Conservation (phyloP, 2,329 filamentous ascomycete species). For the Daldinia eschscholtzii region DNA sequence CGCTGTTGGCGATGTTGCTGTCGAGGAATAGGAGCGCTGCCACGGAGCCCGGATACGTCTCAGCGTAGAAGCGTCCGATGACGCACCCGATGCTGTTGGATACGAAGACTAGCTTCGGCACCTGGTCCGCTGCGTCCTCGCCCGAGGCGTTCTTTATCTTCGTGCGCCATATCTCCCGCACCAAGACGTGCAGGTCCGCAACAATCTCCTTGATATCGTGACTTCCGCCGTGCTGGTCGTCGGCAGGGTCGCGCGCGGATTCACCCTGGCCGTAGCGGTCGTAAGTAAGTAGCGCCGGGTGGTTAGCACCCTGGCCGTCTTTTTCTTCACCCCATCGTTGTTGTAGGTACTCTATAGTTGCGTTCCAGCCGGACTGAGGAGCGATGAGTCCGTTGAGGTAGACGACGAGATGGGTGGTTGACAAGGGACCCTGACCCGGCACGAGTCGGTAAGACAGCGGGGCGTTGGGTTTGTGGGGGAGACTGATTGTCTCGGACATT, state of each 20-base stretch:
- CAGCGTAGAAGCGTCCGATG: conserved; percentile 65
- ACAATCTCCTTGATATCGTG: conserved; percentile 62
- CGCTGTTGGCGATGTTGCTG: conserved; percentile 68
- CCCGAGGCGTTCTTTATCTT: background rate
- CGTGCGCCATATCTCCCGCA: conserved; percentile 55
- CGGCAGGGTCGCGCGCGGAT: conserved; percentile 60
- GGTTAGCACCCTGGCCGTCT: background rate
- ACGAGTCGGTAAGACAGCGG: conserved; percentile 37
- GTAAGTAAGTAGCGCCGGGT: conserved; percentile 61
- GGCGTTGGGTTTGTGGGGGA: conserved; percentile 43
- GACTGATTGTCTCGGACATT: conserved; percentile 34
- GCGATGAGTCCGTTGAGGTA: conserved; percentile 50
- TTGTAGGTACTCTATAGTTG: conserved; percentile 37
- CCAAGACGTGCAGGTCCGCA: conserved; percentile 60
- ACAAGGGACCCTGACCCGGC: conserved; percentile 37
- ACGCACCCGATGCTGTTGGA: conserved; percentile 67
- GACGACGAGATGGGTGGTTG: conserved; percentile 42
- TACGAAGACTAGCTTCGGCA: conserved; percentile 60
- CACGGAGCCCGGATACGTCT: conserved; percentile 59
- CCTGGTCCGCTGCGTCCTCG: conserved; percentile 9
- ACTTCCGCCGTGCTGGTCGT: conserved; percentile 62
- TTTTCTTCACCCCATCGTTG: conserved; percentile 20
- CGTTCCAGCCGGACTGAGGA: conserved; percentile 46
- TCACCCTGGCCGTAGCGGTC: conserved; percentile 70
- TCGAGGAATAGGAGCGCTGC: conserved; percentile 66